Evolutionary conservation across 306 rosid genomes (phyloP), one percentile per base, ranked within the genome.

Genomic region (Herpetospermum pedunculosum): DNA sequence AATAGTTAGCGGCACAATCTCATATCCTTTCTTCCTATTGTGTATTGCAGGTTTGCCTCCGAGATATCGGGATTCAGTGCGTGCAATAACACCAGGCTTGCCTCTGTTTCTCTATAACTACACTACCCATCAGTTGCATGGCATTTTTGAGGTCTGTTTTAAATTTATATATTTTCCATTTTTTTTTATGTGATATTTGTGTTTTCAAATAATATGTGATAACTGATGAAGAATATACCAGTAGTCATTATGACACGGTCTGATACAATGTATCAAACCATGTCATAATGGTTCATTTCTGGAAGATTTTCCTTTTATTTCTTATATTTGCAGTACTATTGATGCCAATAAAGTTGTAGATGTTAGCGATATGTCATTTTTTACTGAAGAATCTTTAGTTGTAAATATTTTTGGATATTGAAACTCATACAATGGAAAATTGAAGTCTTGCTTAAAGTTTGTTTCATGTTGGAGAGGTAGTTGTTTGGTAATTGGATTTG

Each of bases 51-150:
- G 99, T 83, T 86, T 95, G 77, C 99, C 99, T 78, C 97, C 97
- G 60, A 89, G 99, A 72, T 91, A 95, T 77, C 87, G 97, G 72
- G 97, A 95, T 82, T 95, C 97, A 41, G 97, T 95, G 35, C 86
- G 99, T 77, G 97, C 97, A 67, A 89, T 91, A 57, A 89, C 99
- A 64, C 99, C 97, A 1, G 99, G 99, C 32, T 63, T 91, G 64
- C 99, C 99, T 18, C 80, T 94, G 54, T 95, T 95, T 87, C 90
- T 95, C 38, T 95, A 95, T 79, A 95, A 95, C 83, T 95, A 91
- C 74, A 91, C 99, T 2, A 91, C 99, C 46, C 99, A 95, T 87
- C 97, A 91, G 79, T 76, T 95, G 75, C 96, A 95, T 84, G 99
- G 99, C 19, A 85, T 95, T 82, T 95, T 87, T 79, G 99, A 95